phyloP scores from a whole-genome alignment of 164 flowering plant genomes.

The Pachysandra terminalis region DNA sequence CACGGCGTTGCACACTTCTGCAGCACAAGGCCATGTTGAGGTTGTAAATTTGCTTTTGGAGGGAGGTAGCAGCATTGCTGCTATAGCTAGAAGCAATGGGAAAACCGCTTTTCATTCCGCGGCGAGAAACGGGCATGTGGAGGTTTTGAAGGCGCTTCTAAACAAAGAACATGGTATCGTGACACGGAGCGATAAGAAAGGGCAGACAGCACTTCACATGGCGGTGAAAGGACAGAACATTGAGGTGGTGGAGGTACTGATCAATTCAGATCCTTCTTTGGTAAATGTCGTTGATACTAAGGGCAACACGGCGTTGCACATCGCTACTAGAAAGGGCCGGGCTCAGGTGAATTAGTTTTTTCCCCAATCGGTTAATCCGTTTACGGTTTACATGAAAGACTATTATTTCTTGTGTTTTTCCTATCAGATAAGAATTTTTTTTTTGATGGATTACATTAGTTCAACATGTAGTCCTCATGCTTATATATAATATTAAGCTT shows the following conservation, averaged over 20 bases:
- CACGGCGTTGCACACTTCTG: slow-evolving; percentile 89
- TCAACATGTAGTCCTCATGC: background rate
- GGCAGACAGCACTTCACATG: slow-evolving; percentile 98
- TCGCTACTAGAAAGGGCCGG: slow-evolving; percentile 81
- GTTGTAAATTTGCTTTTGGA: slow-evolving; percentile 71
- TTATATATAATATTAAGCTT: too few relatives aligned
- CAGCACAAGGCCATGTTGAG: slow-evolving; percentile 76
- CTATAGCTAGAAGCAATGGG: slow-evolving; percentile 86
- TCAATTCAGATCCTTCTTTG: slow-evolving; percentile 47
- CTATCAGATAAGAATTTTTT: background rate
- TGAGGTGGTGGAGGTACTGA: slow-evolving; percentile 73
- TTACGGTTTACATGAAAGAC: background rate
- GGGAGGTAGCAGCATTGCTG: slow-evolving; percentile 53
- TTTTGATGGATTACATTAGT: background rate
- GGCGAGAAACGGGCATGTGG: slow-evolving; percentile 83
- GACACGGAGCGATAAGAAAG: slow-evolving; percentile 74
- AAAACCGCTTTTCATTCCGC: slow-evolving; percentile 92
- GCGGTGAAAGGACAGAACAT: slow-evolving; percentile 80
- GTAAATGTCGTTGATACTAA: slow-evolving; percentile 78
- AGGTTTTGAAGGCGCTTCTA: slow-evolving; percentile 64
- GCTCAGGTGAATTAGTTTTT: slow-evolving; percentile 45
- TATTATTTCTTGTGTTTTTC: background rate
- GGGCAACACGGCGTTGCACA: slow-evolving; percentile 83
- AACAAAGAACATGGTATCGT: slow-evolving; percentile 56
- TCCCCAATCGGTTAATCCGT: background rate